These are phyloP conservation scores for Kodamaea plutei DNA, from an alignment of 1,139 yeast genomes.

Conservation along the genomic window DNA sequence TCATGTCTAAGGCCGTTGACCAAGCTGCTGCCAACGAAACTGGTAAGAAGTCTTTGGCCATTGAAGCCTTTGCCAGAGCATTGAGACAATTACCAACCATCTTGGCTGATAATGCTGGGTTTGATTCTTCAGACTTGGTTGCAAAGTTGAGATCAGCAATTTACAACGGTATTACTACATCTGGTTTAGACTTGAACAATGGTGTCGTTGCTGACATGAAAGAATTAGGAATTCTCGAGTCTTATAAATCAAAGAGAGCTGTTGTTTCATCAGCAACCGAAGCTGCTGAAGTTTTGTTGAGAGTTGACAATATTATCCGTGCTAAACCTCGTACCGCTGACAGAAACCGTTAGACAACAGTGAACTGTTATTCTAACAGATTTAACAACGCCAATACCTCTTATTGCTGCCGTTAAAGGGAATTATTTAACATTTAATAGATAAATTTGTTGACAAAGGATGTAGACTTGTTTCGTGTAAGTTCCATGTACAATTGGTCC, in stretches of 20 bases:
- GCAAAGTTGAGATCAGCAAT: conserved; percentile 89
- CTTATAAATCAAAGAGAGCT: conserved; percentile 85
- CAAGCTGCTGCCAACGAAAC: conserved; percentile 89
- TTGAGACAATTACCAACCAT: conserved; percentile 93
- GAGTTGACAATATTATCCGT: conserved; percentile 94
- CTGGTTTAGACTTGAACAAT: conserved; percentile 81
- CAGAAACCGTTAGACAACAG: conserved; percentile 51
- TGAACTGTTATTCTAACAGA: too few relatives aligned
- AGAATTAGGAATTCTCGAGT: conserved; percentile 87
- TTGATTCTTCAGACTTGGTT: conserved; percentile 88
- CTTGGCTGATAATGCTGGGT: conserved; percentile 95
- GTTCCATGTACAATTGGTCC: too few relatives aligned
- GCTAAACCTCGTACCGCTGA: conserved; percentile 98
- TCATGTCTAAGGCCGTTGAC: conserved; percentile 97
- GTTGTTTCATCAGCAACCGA: conserved; percentile 96
- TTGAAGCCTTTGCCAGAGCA: conserved; percentile 92
- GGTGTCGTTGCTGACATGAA: conserved; percentile 93
- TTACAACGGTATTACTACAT: conserved; percentile 86
- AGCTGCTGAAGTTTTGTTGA: conserved; percentile 90
- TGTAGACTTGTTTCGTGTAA: conserved; percentile 1
- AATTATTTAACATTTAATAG: too few relatives aligned
- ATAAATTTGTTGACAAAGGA: not conserved
- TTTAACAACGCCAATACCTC: too few relatives aligned
- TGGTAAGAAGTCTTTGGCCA: conserved; percentile 91
- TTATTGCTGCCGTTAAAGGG: too few relatives aligned